Evolutionary conservation across 1,139 yeast genomes (phyloP), one percentile per base, ranked within the genome.

Genomic region (Scheffersomyces stambukii): DNA sequence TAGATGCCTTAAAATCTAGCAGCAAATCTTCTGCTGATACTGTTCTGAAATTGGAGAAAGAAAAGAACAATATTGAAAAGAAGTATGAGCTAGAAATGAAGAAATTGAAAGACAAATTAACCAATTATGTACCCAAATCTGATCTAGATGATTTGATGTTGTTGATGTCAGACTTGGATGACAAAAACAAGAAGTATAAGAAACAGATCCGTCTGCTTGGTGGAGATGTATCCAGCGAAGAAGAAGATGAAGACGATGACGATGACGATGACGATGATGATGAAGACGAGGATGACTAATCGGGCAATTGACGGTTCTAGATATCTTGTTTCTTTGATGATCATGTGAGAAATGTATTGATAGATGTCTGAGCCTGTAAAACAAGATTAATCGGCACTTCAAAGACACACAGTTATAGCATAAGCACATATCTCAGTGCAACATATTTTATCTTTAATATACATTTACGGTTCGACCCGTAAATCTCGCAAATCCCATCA

Each of bases 121-220:
- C 43, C 23, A 42, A 45, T 11, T 37, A 41, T 45, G 81, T 76
- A 10, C 73, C 80, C 0, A 75, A 67, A 41, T 50, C 74, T 2
- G 94, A 84, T 28, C 50, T 81, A 9, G 95, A 86, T 46, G 95
- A 84, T 34, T 55, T 85, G 38, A 74, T 85, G 79, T 58, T 83
- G 23, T 58, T 85, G 23, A 74, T 86, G 56, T 69, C 81, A 9
- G 94, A 83, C 25, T 59, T 83, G 47, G 93, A 83, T 41, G 91
- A 83, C 28, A 72, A 72, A 36, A 78, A 73, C 36, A 65, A 68
- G 19, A 66, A 64, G 41, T 83, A 84, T 51, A 81, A 80, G 43
- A 47, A 52, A 10, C 67, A 63, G 36, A 60, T 81, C 19, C 64
- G 61, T 35, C 58, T 52, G 0, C 45, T 78, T 19, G 84, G 77